Evolutionary conservation across 352 stramenopile genomes (phyloP), one percentile per base, ranked within the genome.

Genomic region (Thalassiosira mediterranea): DNA sequence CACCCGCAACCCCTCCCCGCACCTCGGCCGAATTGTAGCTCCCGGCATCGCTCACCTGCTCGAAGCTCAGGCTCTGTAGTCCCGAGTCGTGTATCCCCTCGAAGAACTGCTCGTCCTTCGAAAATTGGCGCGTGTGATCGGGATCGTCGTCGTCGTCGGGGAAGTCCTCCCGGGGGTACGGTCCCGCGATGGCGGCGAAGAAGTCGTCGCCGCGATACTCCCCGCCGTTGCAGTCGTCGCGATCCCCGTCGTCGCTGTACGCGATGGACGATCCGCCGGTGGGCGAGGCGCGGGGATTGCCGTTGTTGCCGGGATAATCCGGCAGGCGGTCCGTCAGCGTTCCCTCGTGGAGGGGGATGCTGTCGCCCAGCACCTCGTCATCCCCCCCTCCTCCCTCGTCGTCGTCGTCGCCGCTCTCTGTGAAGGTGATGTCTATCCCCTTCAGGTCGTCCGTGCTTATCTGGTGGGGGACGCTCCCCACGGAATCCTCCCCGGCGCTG

Each of bases 21-120:
- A n/a, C n/a, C n/a, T n/a, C n/a, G n/a, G n/a, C n/a, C n/a, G n/a
- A n/a, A n/a, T n/a, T 70, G 11, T 61, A 63, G 3, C 63, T 34
- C 13, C 59, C 21, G 1, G 19, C 32, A 29, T 79, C 70, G 2
- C 52, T 40, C 0, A 81, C 72, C 38, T 72, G 58, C 48, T 81
- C 72, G 56, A 81, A 81, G 23, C 57, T 72, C 13, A 54, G 46
- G 0, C 64, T 70, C 58, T 73, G 48, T n/a, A 81, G 29, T 5
- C 72, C 72, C 25, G 34, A 63, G 25, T 81, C 59, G 31, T 76
- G 65, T 63, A 81, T 81, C 32, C 68, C 63, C 21, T 80, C 49
- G 13, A 80, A 70, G 42, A 80, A 80, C 11, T 42, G 32, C n/a
- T 73, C 59, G 28, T 74, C 63, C 1, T 67, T 63, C 49, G 52